Evolutionary conservation across 768 basidiomycete species (phyloP).

Genomic region (Podaxis sp.): DNA sequence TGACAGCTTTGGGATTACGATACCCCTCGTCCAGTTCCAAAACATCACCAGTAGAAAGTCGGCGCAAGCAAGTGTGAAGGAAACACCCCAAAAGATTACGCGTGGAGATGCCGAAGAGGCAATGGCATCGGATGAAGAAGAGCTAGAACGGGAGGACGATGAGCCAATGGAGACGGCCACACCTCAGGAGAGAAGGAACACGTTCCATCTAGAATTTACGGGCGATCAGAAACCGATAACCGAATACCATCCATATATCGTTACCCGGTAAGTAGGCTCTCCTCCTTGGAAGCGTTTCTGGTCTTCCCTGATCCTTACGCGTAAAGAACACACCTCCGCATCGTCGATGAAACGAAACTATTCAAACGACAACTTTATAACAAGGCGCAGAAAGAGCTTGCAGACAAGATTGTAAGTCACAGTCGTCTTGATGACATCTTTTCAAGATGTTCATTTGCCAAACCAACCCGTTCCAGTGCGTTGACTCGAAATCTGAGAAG

Average conservation of each 20-base stretch:
- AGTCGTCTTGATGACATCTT: too few relatives aligned
- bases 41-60: slow-evolving; percentile 16
- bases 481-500: not conserved
- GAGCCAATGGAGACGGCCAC: not conserved
- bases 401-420: slow-evolving; percentile 17
- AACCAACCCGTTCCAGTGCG: not conserved
- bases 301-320: not conserved
- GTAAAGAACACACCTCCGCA: slow-evolving; percentile 28
- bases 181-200: not conserved
- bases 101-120: slow-evolving; percentile 13
- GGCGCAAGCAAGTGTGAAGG: not conserved
- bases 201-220: slow-evolving; percentile 11
- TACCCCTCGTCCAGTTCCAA: slow-evolving; percentile 31
- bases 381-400: slow-evolving; percentile 19
- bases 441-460: slow-evolving; percentile 1
- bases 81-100: not conserved
- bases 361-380: slow-evolving; percentile 27
- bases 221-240: slow-evolving; percentile 15
- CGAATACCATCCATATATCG: slow-evolving; percentile 29
- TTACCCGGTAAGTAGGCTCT: slow-evolving; percentile 24
- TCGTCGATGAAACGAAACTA: slow-evolving; percentile 26
- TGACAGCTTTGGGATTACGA: slow-evolving; percentile 29
- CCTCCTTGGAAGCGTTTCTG: not conserved
- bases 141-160: slow-evolving; percentile 9
- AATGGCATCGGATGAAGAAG: slow-evolving; percentile 10